Conservation (phyloP, 805 yeast species). For the Hanseniaspora pseudoguilliermondii region DNA sequence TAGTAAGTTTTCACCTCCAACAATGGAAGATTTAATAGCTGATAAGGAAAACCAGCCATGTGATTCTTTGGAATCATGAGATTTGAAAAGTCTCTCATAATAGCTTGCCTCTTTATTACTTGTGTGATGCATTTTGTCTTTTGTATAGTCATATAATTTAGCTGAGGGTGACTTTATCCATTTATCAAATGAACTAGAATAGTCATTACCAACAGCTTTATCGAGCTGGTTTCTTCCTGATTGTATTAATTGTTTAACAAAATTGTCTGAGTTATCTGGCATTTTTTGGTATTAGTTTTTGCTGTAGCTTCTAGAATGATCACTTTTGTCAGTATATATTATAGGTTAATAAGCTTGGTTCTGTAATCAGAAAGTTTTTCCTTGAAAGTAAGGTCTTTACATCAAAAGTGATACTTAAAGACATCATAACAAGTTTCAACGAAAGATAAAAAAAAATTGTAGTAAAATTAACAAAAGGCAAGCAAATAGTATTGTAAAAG, state of each 20-base stretch:
- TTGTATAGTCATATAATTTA: neutral
- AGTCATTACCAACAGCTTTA: neutral
- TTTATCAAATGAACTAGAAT: neutral
- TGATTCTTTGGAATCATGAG: neutral
- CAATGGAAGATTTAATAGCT: neutral
- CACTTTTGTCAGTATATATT: no score
- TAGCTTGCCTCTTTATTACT: neutral
- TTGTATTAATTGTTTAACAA: neutral
- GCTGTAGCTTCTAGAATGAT: no score
- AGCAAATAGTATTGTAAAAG: no score
- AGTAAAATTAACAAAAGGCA: no score
- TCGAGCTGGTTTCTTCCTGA: neutral
- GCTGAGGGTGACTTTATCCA: conserved; percentile 4
- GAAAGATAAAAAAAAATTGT: no score
- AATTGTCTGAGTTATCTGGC: neutral
- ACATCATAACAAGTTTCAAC: no score
- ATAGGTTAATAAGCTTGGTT: no score
- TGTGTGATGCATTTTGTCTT: neutral
- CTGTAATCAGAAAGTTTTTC: no score
- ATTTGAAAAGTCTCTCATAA: neutral
- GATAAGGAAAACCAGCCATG: neutral
- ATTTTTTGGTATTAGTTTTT: neutral
- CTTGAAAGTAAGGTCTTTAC: no score
- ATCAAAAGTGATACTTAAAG: no score
- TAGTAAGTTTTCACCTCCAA: neutral